Evolutionary conservation across 2,329 filamentous ascomycete genomes (phyloP).

Genomic region (Hypoxylon sp.): DNA sequence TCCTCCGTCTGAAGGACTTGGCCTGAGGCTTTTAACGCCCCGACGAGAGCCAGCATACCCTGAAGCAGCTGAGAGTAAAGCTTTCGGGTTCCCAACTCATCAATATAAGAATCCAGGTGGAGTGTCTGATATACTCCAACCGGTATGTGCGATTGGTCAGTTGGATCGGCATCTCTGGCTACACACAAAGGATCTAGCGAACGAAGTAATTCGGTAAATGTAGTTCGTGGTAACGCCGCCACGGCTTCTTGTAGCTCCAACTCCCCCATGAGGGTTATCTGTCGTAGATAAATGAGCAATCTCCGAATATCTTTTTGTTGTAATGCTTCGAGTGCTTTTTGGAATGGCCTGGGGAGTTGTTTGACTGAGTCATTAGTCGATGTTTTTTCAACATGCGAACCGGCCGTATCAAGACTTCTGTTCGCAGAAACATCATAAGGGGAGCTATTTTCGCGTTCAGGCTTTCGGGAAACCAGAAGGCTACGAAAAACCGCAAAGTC

Average conservation of each 20-base stretch:
- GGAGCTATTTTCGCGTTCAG: not conserved
- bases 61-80: constrained; percentile 59
- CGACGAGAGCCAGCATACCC: constrained; percentile 56
- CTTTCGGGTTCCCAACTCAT: constrained; percentile 63
- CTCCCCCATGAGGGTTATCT: constrained; percentile 46
- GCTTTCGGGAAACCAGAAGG: constrained; percentile 18
- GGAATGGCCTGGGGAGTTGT: constrained; percentile 32
- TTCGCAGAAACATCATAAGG: not conserved
- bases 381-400: not conserved
- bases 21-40: constrained; percentile 52
- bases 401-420: not conserved
- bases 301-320: constrained; percentile 44
- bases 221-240: constrained; percentile 64
- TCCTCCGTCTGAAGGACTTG: constrained; percentile 58
- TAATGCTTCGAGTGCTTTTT: constrained; percentile 44
- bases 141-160: constrained; percentile 59
- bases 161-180: constrained; percentile 65
- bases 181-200: constrained; percentile 72
- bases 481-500: constrained; percentile 37
- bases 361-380: not conserved
- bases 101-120: constrained; percentile 56
- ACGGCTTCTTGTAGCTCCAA: constrained; percentile 54
- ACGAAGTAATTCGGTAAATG: constrained; percentile 75
- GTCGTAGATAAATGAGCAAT: constrained; percentile 43
- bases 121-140: constrained; percentile 60